phyloP scores from a whole-genome alignment of 2,329 filamentous ascomycete species.

The Incumbomyces lentus region DNA sequence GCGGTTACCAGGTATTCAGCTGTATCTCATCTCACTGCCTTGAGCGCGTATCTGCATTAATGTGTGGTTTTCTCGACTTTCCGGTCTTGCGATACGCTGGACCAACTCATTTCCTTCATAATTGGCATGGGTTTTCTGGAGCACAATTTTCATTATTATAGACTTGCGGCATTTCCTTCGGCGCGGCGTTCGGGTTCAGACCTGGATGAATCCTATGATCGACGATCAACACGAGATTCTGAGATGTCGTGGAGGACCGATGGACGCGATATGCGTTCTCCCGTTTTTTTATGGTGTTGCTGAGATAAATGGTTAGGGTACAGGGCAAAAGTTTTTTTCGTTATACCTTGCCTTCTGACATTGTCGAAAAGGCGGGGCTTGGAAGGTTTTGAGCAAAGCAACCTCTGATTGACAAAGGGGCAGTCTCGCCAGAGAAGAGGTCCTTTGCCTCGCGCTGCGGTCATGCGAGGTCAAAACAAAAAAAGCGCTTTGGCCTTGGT shows the following conservation, averaged over 20 bases:
- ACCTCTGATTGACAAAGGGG: neutral
- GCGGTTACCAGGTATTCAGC: neutral
- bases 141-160: constrained; percentile 5
- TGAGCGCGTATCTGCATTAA: constrained; percentile 7
- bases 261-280: constrained; percentile 1
- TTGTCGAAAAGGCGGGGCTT: neutral
- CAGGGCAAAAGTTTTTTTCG: neutral
- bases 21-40: constrained; percentile 6
- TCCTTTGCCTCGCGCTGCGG: neutral
- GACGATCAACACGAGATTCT: constrained; percentile 1
- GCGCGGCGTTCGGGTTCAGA: neutral
- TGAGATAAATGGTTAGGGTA: neutral
- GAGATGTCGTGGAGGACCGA: constrained; percentile 3
- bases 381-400: neutral
- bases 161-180: neutral
- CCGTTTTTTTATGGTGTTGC: neutral
- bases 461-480: neutral
- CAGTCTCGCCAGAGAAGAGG: neutral
- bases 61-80: constrained; percentile 12
- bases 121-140: constrained; percentile 3
- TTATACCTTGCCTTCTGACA: neutral
- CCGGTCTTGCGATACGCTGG: neutral
- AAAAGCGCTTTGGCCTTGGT: neutral
- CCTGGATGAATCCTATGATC: constrained; percentile 1
- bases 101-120: neutral